Evolutionary conservation across 2,329 filamentous ascomycete genomes (phyloP).

Genomic region (Phyllosticta citribraziliensis): DNA sequence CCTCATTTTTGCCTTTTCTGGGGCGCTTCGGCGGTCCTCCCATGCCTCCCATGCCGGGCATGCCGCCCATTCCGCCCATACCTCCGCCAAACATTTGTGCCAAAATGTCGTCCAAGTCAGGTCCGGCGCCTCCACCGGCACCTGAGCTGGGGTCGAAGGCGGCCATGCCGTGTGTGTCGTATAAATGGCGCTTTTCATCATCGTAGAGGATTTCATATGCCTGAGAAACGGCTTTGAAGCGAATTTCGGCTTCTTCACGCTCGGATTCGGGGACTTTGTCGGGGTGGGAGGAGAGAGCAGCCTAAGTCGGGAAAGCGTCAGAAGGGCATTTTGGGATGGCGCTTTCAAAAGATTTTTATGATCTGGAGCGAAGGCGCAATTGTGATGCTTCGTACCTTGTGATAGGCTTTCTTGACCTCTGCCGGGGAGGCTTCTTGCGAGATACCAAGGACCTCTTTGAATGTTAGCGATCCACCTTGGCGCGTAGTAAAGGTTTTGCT

Average conservation of each 20-base stretch:
- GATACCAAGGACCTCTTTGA: slow-evolving; percentile 67
- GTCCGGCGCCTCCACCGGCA: slow-evolving; percentile 53
- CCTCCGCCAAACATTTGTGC: slow-evolving; percentile 73
- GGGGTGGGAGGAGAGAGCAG: slow-evolving; percentile 79
- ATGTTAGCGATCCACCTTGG: slow-evolving; percentile 18
- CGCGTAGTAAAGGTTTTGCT: background rate
- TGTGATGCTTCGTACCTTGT: slow-evolving; percentile 55
- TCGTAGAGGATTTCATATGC: slow-evolving; percentile 97
- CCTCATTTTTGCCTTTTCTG: slow-evolving; percentile 69
- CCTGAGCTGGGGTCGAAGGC: slow-evolving; percentile 77
- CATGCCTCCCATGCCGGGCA: slow-evolving; percentile 42
- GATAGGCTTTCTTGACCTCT: slow-evolving; percentile 91
- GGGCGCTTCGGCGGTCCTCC: slow-evolving; percentile 41
- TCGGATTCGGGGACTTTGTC: slow-evolving; percentile 89
- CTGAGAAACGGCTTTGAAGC: slow-evolving; percentile 86
- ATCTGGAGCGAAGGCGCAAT: no score
- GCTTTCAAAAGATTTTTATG: no score
- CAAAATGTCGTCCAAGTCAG: slow-evolving; percentile 86
- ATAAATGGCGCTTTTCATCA: slow-evolving; percentile 83
- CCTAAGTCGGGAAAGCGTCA: slow-evolving; percentile 39
- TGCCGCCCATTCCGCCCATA: slow-evolving; percentile 50
- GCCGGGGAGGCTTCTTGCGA: slow-evolving; percentile 60
- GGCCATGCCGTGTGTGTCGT: slow-evolving; percentile 91
- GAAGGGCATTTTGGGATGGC: background rate
- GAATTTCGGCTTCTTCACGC: slow-evolving; percentile 74